Evolutionary conservation across 371 early-diverging fungal species (phyloP).

Genomic region (Rhizomucor miehei): DNA sequence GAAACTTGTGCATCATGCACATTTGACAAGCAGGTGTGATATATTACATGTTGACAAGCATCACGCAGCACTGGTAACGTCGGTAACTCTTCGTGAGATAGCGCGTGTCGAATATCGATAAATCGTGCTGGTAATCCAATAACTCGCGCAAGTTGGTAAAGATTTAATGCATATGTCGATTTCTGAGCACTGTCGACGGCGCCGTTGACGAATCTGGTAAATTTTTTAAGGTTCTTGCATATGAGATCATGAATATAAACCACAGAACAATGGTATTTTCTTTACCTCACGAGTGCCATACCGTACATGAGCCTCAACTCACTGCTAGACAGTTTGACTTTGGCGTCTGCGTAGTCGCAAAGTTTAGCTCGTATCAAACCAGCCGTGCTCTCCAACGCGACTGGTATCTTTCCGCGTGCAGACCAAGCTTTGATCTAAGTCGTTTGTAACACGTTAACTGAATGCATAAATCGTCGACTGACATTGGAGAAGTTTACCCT

Average conservation of each 20-base stretch:
- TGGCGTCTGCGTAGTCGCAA: slow-evolving; percentile 38
- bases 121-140: slow-evolving; percentile 64
- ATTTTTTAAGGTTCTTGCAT: not conserved
- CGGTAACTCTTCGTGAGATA: slow-evolving; percentile 65
- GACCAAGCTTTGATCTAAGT: slow-evolving; percentile 63
- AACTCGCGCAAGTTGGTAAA: slow-evolving; percentile 50
- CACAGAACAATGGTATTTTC: not conserved
- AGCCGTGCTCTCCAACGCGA: slow-evolving; percentile 57
- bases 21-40: not conserved
- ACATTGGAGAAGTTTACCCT: slow-evolving; percentile 19
- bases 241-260: not conserved
- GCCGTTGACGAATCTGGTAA: slow-evolving; percentile 63
- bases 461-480: not conserved
- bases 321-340: slow-evolving; percentile 37
- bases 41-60: slow-evolving; percentile 42
- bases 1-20: not conserved
- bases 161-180: slow-evolving; percentile 46
- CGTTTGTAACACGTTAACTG: not conserved
- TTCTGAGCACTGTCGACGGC: slow-evolving; percentile 62
- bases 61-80: slow-evolving; percentile 53
- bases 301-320: slow-evolving; percentile 60
- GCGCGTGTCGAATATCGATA: slow-evolving; percentile 67
- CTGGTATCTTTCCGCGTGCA: slow-evolving; percentile 57
- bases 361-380: slow-evolving; percentile 53
- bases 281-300: slow-evolving; percentile 51